Evolutionary conservation across 2,329 filamentous ascomycete genomes (phyloP), one percentile per base, ranked within the genome.

Genomic region (Cryphonectria japonica): DNA sequence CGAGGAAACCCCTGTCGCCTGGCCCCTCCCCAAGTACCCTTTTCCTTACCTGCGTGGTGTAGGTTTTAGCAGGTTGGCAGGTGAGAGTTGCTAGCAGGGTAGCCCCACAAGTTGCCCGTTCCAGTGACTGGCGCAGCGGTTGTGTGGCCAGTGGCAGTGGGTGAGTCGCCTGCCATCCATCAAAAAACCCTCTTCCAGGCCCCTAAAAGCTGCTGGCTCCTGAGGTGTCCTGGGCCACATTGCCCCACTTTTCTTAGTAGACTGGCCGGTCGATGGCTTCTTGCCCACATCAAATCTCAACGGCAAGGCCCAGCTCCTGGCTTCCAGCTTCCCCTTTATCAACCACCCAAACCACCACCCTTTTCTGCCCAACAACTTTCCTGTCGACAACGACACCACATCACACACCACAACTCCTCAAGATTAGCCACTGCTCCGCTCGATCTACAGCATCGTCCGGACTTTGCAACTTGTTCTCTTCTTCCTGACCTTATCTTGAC

Each of bases 401-500:
- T 43, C 46, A 50, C 46, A 50, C 46, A 50, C 46, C 29, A 52
- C 63, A 61, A 54, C 37, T 63, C 66, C 66, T 54, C 66, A 57
- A 39, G 67, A 54, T 69, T 69, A 66, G 69, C 71, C 69, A 70
- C 67, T 52, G 69, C 50, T 71, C 67, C 61, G 68, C 71, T 73
- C 73, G 68, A 70, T 66, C 65, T 67, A 63, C 37, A 63, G 68
- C 69, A 73, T 74, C 75, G 75, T 71, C 72, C 54, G 71, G 71
- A 65, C 60, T 71, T 39, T 46, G 34, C 37, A 41, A n/a, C 61
- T 29, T 43, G 26, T 78, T 75, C 68, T 75, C 75, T 75, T 75
- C 75, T 77, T 78, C 76, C 71, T 70, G 57, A 72, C 74, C 69
- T 72, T 75, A 76, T 75, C 71, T 75, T 74, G 75, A 78, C 52